phyloP scores from a whole-genome alignment of 2,329 filamentous ascomycete species.

The Huntiella moniliformis region DNA sequence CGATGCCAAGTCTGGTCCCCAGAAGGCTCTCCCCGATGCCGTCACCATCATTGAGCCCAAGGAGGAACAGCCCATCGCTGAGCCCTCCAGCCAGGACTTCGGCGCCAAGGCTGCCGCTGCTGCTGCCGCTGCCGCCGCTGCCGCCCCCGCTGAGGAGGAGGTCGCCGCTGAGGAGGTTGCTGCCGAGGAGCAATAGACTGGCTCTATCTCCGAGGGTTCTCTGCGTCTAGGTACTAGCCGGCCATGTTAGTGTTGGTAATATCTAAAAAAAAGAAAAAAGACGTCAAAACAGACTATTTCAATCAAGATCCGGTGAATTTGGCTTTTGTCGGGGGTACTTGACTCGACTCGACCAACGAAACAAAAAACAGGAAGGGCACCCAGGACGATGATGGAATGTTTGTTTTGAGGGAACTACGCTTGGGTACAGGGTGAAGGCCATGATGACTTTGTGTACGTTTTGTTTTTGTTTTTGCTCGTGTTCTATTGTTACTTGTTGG shows the following conservation, averaged over 20 bases:
- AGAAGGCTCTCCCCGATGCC: slow-evolving; percentile 93
- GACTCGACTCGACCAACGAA: too few relatives aligned
- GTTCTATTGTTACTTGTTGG: too few relatives aligned
- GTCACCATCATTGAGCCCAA: slow-evolving; percentile 99
- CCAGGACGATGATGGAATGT: too few relatives aligned
- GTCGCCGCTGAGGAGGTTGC: slow-evolving; percentile 33
- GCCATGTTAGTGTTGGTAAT: slow-evolving; percentile 10
- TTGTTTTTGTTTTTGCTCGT: too few relatives aligned
- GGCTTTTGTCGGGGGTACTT: too few relatives aligned
- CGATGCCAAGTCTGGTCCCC: slow-evolving; percentile 94
- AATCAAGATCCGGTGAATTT: too few relatives aligned
- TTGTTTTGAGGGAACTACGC: too few relatives aligned
- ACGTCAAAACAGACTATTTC: background rate
- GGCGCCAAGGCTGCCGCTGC: slow-evolving; percentile 70
- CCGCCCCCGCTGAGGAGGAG: slow-evolving; percentile 34
- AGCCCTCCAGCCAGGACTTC: slow-evolving; percentile 97
- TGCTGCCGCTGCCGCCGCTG: slow-evolving; percentile 41
- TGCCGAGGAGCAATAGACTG: slow-evolving; percentile 24
- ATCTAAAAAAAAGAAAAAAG: slow-evolving; percentile 1
- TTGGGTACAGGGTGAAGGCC: too few relatives aligned
- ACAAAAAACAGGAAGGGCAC: too few relatives aligned
- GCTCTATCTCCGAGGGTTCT: slow-evolving; percentile 12
- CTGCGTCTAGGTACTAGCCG: slow-evolving; percentile 10
- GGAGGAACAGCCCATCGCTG: slow-evolving; percentile 90
- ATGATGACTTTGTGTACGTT: too few relatives aligned